A percentile compares a stretch with the other conserved stretches of the same genome.
Conservation (phyloP, 2,329 filamentous ascomycete genomes). For the Daldinia sp. region DNA sequence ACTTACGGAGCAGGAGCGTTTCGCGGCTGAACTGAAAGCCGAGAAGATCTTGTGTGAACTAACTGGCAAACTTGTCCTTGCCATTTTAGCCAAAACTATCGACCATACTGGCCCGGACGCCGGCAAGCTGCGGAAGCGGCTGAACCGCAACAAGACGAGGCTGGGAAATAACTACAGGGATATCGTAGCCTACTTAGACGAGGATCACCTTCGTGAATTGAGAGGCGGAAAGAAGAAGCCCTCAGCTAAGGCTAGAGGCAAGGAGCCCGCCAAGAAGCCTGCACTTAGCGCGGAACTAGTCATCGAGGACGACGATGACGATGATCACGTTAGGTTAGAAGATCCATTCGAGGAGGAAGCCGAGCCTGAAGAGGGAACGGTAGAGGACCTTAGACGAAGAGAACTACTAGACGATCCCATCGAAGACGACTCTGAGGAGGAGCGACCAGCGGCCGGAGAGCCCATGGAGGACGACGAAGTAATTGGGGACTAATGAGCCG, state of each 20-base stretch:
- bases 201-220: conserved; percentile 63
- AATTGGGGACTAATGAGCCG: conserved; percentile 50
- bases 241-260: conserved; percentile 54
- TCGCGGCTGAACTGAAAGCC: conserved; percentile 73
- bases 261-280: conserved; percentile 52
- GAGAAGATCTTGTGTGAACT: conserved; percentile 89
- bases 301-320: conserved; percentile 54
- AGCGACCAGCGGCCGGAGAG: conserved; percentile 43
- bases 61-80: conserved; percentile 83
- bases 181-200: conserved; percentile 81
- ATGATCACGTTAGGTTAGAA: conserved; percentile 49
- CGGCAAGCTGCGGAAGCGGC: conserved; percentile 72
- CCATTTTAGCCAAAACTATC: conserved; percentile 77
- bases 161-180: conserved; percentile 88
- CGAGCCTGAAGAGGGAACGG: conserved; percentile 66
- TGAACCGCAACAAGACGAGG: conserved; percentile 80
- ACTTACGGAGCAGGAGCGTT: conserved; percentile 64
- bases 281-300: conserved; percentile 57
- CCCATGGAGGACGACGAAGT: conserved; percentile 49
- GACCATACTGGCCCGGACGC: conserved; percentile 68
- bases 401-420: conserved; percentile 62
- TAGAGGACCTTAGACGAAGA: conserved; percentile 63
- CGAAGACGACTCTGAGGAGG: conserved; percentile 54
- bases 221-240: conserved; percentile 54
- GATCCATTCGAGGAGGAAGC: conserved; percentile 55